Evolutionary conservation across 129 eudicot species (phyloP), one percentile per base, ranked within the genome.

Genomic region (Kitagawia praeruptora): DNA sequence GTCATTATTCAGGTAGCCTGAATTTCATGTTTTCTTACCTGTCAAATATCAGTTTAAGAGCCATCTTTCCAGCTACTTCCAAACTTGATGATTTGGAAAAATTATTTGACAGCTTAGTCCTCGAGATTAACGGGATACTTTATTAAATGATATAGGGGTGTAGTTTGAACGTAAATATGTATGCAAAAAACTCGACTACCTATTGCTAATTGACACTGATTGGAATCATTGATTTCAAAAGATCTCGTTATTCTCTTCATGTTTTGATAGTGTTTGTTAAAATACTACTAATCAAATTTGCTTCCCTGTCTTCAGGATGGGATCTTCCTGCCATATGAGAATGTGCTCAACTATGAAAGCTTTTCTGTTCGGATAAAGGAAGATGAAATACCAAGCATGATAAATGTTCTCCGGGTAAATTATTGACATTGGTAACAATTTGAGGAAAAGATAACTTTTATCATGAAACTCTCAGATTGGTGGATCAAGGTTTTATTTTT

Each of bases 281-380:
- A 6, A 71, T 71, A 71, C 27, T 13, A 41, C 25, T 44, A 46
- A 48, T 46, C 42, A 27, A 13, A 12, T 47, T 48, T 64, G 44
- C 49, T 40, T 42, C 28, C 37, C 5, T 76, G 8, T 81, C 70
- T 84, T 72, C 86, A 93, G 96, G 98, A 95, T 82, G 97, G 97
- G 73, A 95, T 95, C 82, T 90, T 84, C 79, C 86, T 95, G 80
- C 98, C 98, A 21, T 92, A 92, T 75, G 98, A 95, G 91, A 92
- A 95, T 78, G 89, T 95, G 70, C 88, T 95, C 70, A 95, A 89
- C 85, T 95, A 92, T 70, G 91, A 95, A 45, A 95, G 97, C 86
- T 95, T 95, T 87, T 96, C 96, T 76, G 97, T 95, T 83, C 87
- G 98, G 84, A 84, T 95, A 45, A 78, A 80, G 28, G 98, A 95